Evolutionary conservation across 345 rosid genomes (phyloP).

Genomic region (Laguncularia racemosa): DNA sequence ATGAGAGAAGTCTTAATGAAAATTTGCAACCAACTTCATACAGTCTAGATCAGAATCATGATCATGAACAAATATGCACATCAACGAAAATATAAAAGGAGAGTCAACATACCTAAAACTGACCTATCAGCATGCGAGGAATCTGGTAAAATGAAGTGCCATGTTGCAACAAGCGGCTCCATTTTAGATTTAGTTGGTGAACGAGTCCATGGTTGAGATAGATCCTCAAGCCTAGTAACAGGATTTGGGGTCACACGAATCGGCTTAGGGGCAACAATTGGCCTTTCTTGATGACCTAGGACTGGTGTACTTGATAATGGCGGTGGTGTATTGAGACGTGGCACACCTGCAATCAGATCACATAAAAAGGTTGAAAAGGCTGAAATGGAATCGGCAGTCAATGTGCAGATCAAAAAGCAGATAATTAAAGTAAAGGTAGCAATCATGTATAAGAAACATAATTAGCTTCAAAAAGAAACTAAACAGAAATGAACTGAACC

Average conservation of each 20-base stretch:
- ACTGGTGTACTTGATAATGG: constrained; percentile 42
- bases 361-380: constrained; percentile 10
- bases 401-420: constrained; percentile 6
- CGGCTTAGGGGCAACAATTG: constrained; percentile 83
- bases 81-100: constrained; percentile 3
- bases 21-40: too few relatives aligned
- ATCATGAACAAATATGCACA: not conserved
- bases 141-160: constrained; percentile 58
- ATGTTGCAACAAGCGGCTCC: constrained; percentile 83
- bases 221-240: constrained; percentile 78
- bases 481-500: constrained; percentile 33
- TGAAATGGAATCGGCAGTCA: constrained; percentile 16
- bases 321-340: constrained; percentile 94
- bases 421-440: not conserved
- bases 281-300: constrained; percentile 52
- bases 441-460: not conserved
- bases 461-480: constrained; percentile 7
- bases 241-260: constrained; percentile 75
- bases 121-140: constrained; percentile 39
- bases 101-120: constrained; percentile 50
- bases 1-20: constrained; percentile 64
- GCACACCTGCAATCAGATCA: constrained; percentile 60
- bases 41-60: constrained; percentile 14
- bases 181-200: constrained; percentile 96
- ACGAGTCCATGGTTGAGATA: constrained; percentile 98